phyloP scores from a whole-genome alignment of 192 early-diverging fungal species.

The Irineochytrium annulatum region DNA sequence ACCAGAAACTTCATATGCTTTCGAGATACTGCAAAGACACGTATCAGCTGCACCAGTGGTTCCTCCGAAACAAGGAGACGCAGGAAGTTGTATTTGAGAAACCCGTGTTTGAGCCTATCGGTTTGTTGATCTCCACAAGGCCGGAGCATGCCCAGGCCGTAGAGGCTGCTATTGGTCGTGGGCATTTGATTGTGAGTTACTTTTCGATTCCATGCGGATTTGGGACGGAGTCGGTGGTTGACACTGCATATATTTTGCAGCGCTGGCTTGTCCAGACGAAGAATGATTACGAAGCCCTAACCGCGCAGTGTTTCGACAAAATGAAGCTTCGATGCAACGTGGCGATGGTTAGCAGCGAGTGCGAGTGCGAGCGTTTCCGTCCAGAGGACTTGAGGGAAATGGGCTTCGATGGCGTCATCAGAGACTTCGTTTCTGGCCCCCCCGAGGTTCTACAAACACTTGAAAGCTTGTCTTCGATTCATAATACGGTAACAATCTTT shows the following conservation, averaged over 20 bases:
- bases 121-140: conserved; percentile 69
- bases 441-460: conserved; percentile 57
- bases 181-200: conserved; percentile 46
- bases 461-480: conserved; percentile 56
- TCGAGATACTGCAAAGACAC: conserved; percentile 45
- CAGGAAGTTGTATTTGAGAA: conserved; percentile 48
- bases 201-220: background rate
- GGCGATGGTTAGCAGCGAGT: conserved; percentile 8
- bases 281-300: conserved; percentile 73
- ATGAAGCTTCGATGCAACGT: conserved; percentile 46
- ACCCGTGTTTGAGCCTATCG: conserved; percentile 68
- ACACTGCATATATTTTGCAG: conserved; percentile 32
- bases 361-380: conserved; percentile 3
- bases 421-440: conserved; percentile 75
- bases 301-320: conserved; percentile 59
- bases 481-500: conserved; percentile 40
- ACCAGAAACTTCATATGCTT: conserved; percentile 58
- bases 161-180: conserved; percentile 46
- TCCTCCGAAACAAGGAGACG: conserved; percentile 53
- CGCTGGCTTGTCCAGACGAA: conserved; percentile 75
- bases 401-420: conserved; percentile 72
- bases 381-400: conserved; percentile 36
- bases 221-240: background rate
- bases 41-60: conserved; percentile 63
- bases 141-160: conserved; percentile 57